A percentile compares a stretch with the other conserved stretches of the same genome.
These are phyloP conservation scores for Juglanconis juglandina DNA, from an alignment of 2,329 filamentous ascomycete genomes.

Conservation along the genomic window DNA sequence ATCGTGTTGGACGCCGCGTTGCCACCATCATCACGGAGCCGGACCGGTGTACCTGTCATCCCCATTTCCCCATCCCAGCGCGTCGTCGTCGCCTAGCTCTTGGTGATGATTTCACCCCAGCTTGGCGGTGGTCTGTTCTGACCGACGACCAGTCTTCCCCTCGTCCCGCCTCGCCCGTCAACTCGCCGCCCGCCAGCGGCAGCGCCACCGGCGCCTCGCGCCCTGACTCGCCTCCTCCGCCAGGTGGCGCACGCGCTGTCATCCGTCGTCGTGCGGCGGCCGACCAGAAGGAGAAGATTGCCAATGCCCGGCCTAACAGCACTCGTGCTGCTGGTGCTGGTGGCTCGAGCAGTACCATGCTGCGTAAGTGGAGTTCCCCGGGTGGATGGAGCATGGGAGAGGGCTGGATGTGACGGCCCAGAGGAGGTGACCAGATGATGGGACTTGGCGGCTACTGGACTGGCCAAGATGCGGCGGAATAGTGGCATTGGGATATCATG, in stretches of 20 bases:
- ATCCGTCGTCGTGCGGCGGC: constrained; percentile 93
- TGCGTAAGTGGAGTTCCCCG: constrained; percentile 62
- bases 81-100: neutral
- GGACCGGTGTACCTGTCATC: too few relatives aligned
- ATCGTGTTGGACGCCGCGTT: too few relatives aligned
- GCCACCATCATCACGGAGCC: too few relatives aligned
- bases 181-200: constrained; percentile 57
- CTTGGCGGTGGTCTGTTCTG: too few relatives aligned
- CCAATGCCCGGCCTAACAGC: constrained; percentile 87
- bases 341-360: constrained; percentile 96
- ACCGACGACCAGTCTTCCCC: constrained; percentile 50
- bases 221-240: constrained; percentile 81
- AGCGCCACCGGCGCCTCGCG: constrained; percentile 61
- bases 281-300: constrained; percentile 95
- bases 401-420: too few relatives aligned
- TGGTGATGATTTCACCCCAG: constrained; percentile 19
- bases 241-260: constrained; percentile 90
- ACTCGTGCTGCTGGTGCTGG: constrained; percentile 91
- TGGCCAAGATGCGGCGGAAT: constrained; percentile 22
- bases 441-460: neutral
- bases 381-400: too few relatives aligned
- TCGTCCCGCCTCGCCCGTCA: constrained; percentile 57
- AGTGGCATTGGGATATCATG: neutral
- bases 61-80: neutral
- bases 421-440: too few relatives aligned